A percentile compares a stretch with the other conserved stretches of the same genome.
phyloP scores from a whole-genome alignment of 305 asterid species.

The Solanum hybrid region DNA sequence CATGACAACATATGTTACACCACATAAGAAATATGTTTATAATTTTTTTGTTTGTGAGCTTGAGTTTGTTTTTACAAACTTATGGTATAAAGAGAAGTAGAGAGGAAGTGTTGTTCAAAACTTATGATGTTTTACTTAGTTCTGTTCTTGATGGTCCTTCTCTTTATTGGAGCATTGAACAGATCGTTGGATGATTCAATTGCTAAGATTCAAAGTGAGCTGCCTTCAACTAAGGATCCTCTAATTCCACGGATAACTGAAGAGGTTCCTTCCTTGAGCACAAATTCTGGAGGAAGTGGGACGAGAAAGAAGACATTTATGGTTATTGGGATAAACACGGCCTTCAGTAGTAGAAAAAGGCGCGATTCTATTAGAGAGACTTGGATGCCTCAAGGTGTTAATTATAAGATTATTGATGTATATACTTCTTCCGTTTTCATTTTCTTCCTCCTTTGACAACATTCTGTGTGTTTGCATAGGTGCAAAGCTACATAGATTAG shows the following conservation, averaged over 20 bases:
- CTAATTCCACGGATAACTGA: slow-evolving; percentile 18
- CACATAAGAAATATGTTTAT: background rate
- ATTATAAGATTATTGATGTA: background rate
- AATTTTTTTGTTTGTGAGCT: background rate
- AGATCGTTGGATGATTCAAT: slow-evolving; percentile 50
- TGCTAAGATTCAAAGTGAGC: slow-evolving; percentile 37
- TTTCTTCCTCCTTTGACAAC: background rate
- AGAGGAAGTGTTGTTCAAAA: background rate
- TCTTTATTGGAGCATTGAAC: background rate
- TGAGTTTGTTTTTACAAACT: background rate
- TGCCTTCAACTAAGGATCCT: slow-evolving; percentile 29
- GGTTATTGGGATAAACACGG: slow-evolving; percentile 82
- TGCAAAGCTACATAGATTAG: slow-evolving; percentile 47
- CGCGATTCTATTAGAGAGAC: slow-evolving; percentile 82
- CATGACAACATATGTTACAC: background rate
- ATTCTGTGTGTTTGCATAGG: slow-evolving; percentile 24
- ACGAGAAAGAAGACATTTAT: slow-evolving; percentile 40
- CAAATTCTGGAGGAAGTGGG: background rate
- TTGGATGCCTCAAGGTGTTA: slow-evolving; percentile 81
- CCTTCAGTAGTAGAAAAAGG: slow-evolving; percentile 85
- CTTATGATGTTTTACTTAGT: background rate
- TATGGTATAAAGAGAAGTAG: background rate
- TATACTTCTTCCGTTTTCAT: background rate
- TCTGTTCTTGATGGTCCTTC: background rate
- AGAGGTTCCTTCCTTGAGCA: slow-evolving; percentile 10